A percentile compares a stretch with the other conserved stretches of the same genome.
These are phyloP conservation scores for Sugiyamaella castrensis DNA, from an alignment of 1,139 yeast species.

Conservation along the genomic window DNA sequence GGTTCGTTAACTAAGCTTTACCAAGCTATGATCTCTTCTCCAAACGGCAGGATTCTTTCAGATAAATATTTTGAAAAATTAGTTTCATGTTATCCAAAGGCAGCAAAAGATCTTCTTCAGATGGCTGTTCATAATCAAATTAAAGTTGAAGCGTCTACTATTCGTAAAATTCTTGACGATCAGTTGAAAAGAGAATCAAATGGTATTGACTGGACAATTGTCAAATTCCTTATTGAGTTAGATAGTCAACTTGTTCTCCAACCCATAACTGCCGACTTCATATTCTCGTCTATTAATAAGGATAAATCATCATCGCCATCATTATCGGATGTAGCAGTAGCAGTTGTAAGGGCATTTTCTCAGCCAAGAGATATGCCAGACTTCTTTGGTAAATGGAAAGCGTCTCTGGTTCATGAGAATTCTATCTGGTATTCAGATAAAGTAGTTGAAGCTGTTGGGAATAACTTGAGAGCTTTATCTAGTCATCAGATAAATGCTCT, in stretches of 20 bases:
- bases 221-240: conserved; percentile 5
- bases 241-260: conserved; percentile 6
- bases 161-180: conserved; percentile 6
- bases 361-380: conserved; percentile 52
- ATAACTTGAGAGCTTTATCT: conserved; percentile 21
- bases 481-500: conserved; percentile 22
- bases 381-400: conserved; percentile 52
- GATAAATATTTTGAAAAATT: conserved; percentile 5
- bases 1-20: conserved; percentile 1
- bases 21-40: background rate
- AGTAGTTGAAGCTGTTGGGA: conserved; percentile 17
- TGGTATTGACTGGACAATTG: conserved; percentile 1
- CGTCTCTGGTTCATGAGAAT: conserved; percentile 18
- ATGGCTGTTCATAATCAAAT: conserved; percentile 4
- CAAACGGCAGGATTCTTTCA: conserved; percentile 3
- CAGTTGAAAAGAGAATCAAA: conserved; percentile 5
- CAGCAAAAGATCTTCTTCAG: conserved; percentile 2
- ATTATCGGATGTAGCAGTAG: conserved; percentile 11
- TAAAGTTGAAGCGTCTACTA: conserved; percentile 7
- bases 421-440: conserved; percentile 21
- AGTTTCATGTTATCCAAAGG: background rate
- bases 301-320: background rate
- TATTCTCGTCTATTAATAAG: background rate
- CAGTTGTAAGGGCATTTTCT: conserved; percentile 42
- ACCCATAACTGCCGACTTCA: background rate